A percentile compares a stretch with the other conserved stretches of the same genome.
Evolutionary conservation across 73 alveolate species (phyloP).

Genomic region (Paramecium biaurelia): DNA sequence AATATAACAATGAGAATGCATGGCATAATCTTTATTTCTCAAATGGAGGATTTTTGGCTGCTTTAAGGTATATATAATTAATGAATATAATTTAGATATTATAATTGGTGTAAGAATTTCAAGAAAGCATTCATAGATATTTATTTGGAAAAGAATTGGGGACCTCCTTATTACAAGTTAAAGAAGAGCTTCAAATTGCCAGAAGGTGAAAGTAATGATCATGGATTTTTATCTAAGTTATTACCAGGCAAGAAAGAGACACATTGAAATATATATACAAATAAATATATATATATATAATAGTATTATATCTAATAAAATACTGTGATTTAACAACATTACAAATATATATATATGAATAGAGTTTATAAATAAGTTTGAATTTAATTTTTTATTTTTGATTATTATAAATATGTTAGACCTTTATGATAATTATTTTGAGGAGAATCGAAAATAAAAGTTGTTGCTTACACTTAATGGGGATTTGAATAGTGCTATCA

Average conservation of each 20-base stretch:
- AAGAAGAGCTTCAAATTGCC: slow-evolving; percentile 25
- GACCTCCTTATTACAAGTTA: slow-evolving; percentile 57
- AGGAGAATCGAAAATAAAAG: neutral
- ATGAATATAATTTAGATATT: neutral
- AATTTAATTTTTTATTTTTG: neutral
- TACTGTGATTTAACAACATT: too few relatives aligned
- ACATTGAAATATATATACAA: neutral
- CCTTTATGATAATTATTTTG: neutral
- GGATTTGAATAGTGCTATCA: neutral
- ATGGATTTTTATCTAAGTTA: neutral
- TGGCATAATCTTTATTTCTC: slow-evolving; percentile 54
- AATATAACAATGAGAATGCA: slow-evolving; percentile 35
- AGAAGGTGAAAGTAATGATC: neutral
- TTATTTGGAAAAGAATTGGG: slow-evolving; percentile 35
- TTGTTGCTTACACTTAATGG: neutral
- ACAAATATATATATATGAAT: too few relatives aligned
- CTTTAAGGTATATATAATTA: neutral
- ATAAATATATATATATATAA: neutral
- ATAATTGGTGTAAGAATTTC: slow-evolving; percentile 49
- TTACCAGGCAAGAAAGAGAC: slow-evolving; percentile 28
- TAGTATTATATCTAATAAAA: neutral
- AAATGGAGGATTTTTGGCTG: slow-evolving; percentile 54
- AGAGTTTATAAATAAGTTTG: neutral
- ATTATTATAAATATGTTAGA: neutral
- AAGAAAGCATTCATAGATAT: slow-evolving; percentile 45